Evolutionary conservation across 2,329 filamentous ascomycete species (phyloP).

Genomic region (Colletotrichum somersetense): DNA sequence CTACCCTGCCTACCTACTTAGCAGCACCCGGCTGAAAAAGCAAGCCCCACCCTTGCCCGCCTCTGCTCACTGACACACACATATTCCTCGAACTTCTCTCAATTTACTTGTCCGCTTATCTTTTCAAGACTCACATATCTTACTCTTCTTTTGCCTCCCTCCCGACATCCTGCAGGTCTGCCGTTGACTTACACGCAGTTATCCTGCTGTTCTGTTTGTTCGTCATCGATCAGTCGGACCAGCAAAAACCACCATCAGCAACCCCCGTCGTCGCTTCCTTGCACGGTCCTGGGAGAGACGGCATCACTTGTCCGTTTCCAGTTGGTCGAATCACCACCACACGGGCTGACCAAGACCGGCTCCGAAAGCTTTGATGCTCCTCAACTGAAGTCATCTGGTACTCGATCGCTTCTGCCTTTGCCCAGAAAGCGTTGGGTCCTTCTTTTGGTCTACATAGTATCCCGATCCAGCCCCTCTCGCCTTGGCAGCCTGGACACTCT

Average conservation of each 20-base stretch:
- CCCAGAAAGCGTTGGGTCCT: slow-evolving; percentile 26
- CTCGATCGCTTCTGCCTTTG: slow-evolving; percentile 17
- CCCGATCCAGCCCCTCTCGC: slow-evolving; percentile 19
- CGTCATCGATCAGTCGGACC: not conserved
- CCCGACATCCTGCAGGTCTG: not conserved
- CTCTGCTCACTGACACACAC: not conserved
- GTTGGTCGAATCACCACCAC: slow-evolving; percentile 41
- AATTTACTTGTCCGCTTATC: not conserved
- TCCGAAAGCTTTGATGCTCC: slow-evolving; percentile 40
- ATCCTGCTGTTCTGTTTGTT: not conserved
- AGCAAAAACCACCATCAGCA: not conserved
- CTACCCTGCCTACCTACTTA: not conserved
- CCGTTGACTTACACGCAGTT: slow-evolving; percentile 7
- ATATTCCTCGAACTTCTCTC: slow-evolving; percentile 1
- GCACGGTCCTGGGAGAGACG: slow-evolving; percentile 16
- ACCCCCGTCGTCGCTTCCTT: not conserved
- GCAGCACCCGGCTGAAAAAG: not conserved
- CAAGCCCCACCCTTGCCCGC: slow-evolving; percentile 8
- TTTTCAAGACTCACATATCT: not conserved
- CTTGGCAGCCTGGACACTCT: slow-evolving; percentile 26
- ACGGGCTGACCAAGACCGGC: slow-evolving; percentile 38
- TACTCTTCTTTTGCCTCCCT: not conserved
- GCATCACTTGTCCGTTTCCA: slow-evolving; percentile 39
- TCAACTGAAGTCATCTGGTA: slow-evolving; percentile 36
- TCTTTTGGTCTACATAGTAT: slow-evolving; percentile 8